Evolutionary conservation across 495 filamentous ascomycete genomes (phyloP), one percentile per base, ranked within the genome.

Genomic region (Antarctomyces pellizariae): DNA sequence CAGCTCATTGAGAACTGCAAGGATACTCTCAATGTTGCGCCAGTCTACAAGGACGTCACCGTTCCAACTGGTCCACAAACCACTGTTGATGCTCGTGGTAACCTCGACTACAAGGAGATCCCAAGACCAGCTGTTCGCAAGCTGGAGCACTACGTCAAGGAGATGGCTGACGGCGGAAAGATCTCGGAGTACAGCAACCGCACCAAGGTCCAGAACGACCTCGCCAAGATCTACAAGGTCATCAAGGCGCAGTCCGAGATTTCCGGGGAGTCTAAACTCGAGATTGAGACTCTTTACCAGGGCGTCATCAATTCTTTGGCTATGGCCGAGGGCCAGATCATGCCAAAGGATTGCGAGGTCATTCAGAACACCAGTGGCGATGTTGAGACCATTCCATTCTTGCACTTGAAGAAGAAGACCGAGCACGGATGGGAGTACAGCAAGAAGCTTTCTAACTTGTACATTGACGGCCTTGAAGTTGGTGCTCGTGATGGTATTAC

Each of bases 161-260:
- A 99, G 46, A 95, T 99, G 86, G 86, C 86, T 1, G 83, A 92
- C 34, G 86, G 86, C 14, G 86, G 86, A 34, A 92, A 92, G 45
- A 82, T 97, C 31, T 92, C 82, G 11, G 86, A 97, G 47, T 97
- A 97, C 48, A 86, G 86, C 45, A 97, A 92, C 54, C 71, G 86
- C 7, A 83, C 78, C 18, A 97, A 95, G 57, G 89, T 97, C 13
- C 83, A 93, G 49, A 86, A 84, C 41, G 84, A 95, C 46, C 63
- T 97, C 14, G 67, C 70, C 47, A 71, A 71, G 29, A 83, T 97
- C 39, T 92, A 93, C 59, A 92, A 92, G 57, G 64, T 97, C 35
- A 93, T 95, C 45, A 79, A 79, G 42, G 75, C 90, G 50, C 86
- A 97, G 54, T 79, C 95, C 52, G 86, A 84, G 44, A 63, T 95